Conservation (phyloP, 768 basidiomycete species). For the Suillus occidentalis region DNA sequence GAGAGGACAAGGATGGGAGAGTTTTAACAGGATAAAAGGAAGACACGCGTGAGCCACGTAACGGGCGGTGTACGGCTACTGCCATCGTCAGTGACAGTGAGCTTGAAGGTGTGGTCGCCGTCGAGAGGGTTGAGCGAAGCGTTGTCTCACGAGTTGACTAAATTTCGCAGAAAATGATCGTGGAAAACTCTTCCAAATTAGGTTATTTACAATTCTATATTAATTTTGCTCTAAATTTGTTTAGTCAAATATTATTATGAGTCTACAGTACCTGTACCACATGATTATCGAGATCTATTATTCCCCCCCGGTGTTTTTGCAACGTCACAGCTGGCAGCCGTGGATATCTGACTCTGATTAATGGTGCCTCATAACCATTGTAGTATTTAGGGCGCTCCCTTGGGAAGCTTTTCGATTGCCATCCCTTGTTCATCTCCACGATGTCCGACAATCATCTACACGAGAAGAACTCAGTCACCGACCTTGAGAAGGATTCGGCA, state of each 20-base stretch:
- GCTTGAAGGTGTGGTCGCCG: conserved; percentile 12
- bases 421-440: conserved; percentile 8
- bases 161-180: conserved; percentile 2
- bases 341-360: neutral
- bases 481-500: conserved; percentile 30
- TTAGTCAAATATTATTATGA: too few relatives aligned
- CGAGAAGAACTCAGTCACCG: conserved; percentile 20
- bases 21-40: conserved; percentile 77
- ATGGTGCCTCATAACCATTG: neutral
- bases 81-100: conserved; percentile 28
- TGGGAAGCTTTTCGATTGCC: neutral
- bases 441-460: conserved; percentile 26
- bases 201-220: neutral
- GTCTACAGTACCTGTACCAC: neutral
- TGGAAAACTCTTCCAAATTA: neutral
- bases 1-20: conserved; percentile 64
- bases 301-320: neutral
- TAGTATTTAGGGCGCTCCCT: neutral
- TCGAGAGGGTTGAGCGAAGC: neutral
- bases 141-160: neutral
- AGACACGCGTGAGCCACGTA: conserved; percentile 75
- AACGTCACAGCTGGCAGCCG: neutral
- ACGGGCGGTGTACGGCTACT: conserved; percentile 57
- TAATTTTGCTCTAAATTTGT: neutral
- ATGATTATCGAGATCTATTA: neutral